Evolutionary conservation across 2,329 filamentous ascomycete species (phyloP).

Genomic region (Sporothrix luriei): DNA sequence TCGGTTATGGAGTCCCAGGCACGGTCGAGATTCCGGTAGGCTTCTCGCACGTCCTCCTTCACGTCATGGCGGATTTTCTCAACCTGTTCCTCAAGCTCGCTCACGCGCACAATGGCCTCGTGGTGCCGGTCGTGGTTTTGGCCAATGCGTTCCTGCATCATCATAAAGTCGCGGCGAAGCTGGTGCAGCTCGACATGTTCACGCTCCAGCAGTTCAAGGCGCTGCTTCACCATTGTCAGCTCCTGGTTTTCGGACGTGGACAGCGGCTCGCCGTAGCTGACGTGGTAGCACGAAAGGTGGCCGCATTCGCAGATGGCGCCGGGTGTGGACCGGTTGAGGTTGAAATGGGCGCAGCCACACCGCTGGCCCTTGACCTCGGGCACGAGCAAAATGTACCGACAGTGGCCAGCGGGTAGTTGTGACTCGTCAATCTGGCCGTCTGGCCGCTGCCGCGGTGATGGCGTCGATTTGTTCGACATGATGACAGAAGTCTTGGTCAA

Average conservation of each 20-base stretch:
- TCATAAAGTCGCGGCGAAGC: constrained; percentile 39
- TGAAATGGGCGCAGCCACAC: constrained; percentile 62
- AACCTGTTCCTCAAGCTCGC: constrained; percentile 57
- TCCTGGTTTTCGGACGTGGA: constrained; percentile 48
- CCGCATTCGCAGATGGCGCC: constrained; percentile 61
- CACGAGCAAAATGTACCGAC: constrained; percentile 60
- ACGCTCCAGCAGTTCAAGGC: constrained; percentile 50
- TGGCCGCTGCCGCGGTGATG: constrained; percentile 41
- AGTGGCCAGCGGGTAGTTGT: constrained; percentile 59
- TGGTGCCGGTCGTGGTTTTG: constrained; percentile 42
- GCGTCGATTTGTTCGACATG: constrained; percentile 38
- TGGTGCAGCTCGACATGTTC: constrained; percentile 43
- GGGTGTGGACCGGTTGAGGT: constrained; percentile 56
- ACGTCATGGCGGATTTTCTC: constrained; percentile 57
- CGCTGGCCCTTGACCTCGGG: constrained; percentile 61
- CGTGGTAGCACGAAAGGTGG: constrained; percentile 62
- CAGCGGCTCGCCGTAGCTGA: constrained; percentile 51
- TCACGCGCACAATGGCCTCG: constrained; percentile 49
- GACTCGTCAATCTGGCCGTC: constrained; percentile 47
- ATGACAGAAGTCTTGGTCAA: not conserved
- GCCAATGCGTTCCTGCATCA: constrained; percentile 38
- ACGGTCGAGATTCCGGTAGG: constrained; percentile 58
- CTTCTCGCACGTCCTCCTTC: constrained; percentile 56
- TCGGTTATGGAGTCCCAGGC: constrained; percentile 57
- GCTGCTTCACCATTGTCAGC: constrained; percentile 53